Conservation (phyloP, 129 eudicot genomes). For the Deinandra increscens region DNA sequence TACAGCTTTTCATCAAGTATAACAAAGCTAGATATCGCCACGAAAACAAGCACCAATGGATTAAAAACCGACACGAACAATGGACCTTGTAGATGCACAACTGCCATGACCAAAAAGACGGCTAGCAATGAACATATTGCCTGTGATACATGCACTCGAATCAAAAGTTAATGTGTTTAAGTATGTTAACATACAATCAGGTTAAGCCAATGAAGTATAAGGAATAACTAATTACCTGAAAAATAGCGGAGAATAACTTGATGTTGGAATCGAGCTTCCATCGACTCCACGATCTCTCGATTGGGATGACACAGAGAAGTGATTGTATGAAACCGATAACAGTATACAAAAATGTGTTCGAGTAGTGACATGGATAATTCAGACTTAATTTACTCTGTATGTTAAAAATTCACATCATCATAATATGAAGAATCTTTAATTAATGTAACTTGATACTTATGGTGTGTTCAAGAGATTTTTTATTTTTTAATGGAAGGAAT, state of each 20-base stretch:
- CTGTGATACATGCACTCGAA: slow-evolving; percentile 24
- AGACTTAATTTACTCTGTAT: slow-evolving; percentile 35
- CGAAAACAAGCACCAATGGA: slow-evolving; percentile 53
- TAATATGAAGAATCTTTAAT: too few relatives aligned
- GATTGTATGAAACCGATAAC: slow-evolving; percentile 31
- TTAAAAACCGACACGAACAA: slow-evolving; percentile 53
- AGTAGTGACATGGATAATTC: slow-evolving; percentile 38
- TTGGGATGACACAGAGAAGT: slow-evolving; percentile 16
- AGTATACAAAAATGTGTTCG: slow-evolving; percentile 26
- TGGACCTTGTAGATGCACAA: slow-evolving; percentile 51
- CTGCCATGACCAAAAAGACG: slow-evolving; percentile 28
- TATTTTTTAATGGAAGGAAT: too few relatives aligned
- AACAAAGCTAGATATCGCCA: slow-evolving; percentile 45
- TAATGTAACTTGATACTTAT: too few relatives aligned
- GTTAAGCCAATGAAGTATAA: not conserved
- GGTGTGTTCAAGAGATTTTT: too few relatives aligned
- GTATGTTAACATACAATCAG: not conserved
- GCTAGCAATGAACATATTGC: slow-evolving; percentile 43
- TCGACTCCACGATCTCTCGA: slow-evolving; percentile 43
- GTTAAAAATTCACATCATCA: not conserved
- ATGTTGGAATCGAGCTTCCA: slow-evolving; percentile 55
- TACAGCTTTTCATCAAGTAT: slow-evolving; percentile 49
- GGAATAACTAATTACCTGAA: slow-evolving; percentile 32
- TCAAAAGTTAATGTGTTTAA: not conserved
- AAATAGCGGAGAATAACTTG: slow-evolving; percentile 18